Percentiles rank a stretch among this genome's conserved stretches.
phyloP scores from a whole-genome alignment of 139 green algal genomes.

The Edaphochlamys debaryana region DNA sequence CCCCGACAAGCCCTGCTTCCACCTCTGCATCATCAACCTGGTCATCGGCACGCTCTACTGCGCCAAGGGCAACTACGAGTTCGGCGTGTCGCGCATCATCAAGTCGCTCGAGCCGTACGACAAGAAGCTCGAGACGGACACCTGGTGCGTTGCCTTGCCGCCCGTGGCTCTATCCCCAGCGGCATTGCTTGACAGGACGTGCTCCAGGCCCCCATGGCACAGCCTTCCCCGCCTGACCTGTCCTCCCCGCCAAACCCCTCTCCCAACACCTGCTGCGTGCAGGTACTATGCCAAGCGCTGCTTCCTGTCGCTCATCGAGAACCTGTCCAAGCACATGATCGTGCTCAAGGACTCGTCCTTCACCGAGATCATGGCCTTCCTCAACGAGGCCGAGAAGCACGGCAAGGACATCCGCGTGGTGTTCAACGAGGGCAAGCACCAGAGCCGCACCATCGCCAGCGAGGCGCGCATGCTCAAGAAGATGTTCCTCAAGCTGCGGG shows the following conservation, averaged over 20 bases:
- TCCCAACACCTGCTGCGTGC: no score
- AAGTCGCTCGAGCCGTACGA: conserved; percentile 87
- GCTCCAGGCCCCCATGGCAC: no score
- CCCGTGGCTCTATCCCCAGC: no score
- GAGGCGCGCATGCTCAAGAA: conserved; percentile 63
- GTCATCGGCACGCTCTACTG: conserved; percentile 95
- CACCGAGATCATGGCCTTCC: conserved; percentile 74
- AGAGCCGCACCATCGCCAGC: conserved; percentile 52
- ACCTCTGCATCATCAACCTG: conserved; percentile 94
- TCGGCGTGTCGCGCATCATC: conserved; percentile 90
- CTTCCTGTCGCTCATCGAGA: conserved; percentile 86
- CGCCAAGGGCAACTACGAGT: conserved; percentile 90
- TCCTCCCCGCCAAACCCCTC: no score
- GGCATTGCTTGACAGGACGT: no score
- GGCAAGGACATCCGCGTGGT: conserved; percentile 48
- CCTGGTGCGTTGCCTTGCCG: conserved; percentile 62
- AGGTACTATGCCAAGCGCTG: conserved; percentile 80
- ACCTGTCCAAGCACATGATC: conserved; percentile 91
- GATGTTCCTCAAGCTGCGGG: conserved; percentile 63
- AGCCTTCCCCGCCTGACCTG: no score
- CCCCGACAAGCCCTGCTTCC: conserved; percentile 74
- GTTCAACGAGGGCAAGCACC: conserved; percentile 46
- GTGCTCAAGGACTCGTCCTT: conserved; percentile 76
- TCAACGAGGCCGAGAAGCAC: conserved; percentile 74
- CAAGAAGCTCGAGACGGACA: conserved; percentile 84